Conservation (phyloP, 2,329 filamentous ascomycete species). For the Hymenoscyphus infarciens region DNA sequence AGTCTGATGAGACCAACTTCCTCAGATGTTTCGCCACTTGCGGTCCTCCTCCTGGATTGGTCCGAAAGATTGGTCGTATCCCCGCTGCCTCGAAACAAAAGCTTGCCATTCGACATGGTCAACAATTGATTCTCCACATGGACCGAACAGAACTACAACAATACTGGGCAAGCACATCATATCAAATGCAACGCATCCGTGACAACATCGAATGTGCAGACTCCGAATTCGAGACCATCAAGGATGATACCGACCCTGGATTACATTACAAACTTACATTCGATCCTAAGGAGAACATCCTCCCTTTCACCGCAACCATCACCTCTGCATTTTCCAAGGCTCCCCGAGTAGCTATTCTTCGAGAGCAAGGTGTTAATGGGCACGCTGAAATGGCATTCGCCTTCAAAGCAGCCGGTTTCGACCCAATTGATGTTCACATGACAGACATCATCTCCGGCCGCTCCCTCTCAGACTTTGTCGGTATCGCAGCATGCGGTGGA, state of each 20-base stretch:
- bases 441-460: slow-evolving; percentile 80
- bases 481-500: slow-evolving; percentile 90
- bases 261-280: slow-evolving; percentile 81
- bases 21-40: slow-evolving; percentile 87
- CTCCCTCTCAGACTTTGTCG: slow-evolving; percentile 77
- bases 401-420: slow-evolving; percentile 87
- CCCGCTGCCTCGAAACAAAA: slow-evolving; percentile 67
- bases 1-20: slow-evolving; percentile 79
- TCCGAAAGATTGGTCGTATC: slow-evolving; percentile 80
- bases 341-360: slow-evolving; percentile 83
- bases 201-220: slow-evolving; percentile 88
- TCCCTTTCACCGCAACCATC: slow-evolving; percentile 58
- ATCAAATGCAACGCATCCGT: slow-evolving; percentile 84
- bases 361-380: slow-evolving; percentile 94
- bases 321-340: slow-evolving; percentile 51
- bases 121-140: slow-evolving; percentile 64
- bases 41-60: slow-evolving; percentile 74
- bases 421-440: slow-evolving; percentile 94
- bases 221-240: slow-evolving; percentile 71
- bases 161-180: slow-evolving; percentile 84
- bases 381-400: slow-evolving; percentile 98
- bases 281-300: slow-evolving; percentile 68
- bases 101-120: slow-evolving; percentile 70
- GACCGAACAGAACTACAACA: slow-evolving; percentile 74
- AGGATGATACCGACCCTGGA: slow-evolving; percentile 74